phyloP scores from a whole-genome alignment of 345 rosid species.

The Acer campestre region DNA sequence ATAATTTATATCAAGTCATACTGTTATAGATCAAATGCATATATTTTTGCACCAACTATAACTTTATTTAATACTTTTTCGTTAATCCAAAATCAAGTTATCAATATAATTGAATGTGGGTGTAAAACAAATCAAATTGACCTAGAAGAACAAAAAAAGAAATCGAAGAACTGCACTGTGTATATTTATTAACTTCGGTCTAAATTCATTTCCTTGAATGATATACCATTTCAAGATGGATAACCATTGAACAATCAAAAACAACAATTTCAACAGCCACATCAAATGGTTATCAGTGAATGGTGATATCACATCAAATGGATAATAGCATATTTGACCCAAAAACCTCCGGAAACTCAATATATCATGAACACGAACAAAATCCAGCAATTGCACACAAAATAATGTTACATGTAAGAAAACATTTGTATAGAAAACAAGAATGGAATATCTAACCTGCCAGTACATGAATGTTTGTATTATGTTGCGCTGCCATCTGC shows the following conservation, averaged over 20 bases:
- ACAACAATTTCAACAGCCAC: neutral
- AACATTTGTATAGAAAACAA: neutral
- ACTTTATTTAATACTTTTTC: neutral
- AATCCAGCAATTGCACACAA: neutral
- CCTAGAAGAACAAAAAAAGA: neutral
- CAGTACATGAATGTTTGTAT: conserved; percentile 98
- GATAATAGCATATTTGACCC: too few species aligned
- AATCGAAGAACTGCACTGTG: neutral
- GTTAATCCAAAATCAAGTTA: neutral
- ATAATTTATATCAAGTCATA: too few species aligned
- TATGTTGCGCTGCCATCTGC: conserved; percentile 98
- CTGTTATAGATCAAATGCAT: neutral
- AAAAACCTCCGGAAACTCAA: neutral
- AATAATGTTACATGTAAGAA: neutral
- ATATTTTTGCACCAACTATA: neutral
- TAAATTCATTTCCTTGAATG: neutral
- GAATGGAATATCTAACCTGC: conserved; percentile 62
- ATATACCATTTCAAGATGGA: too few species aligned
- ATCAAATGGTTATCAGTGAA: neutral
- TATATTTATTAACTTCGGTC: neutral
- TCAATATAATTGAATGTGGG: neutral
- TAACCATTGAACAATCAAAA: neutral
- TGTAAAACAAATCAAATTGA: neutral
- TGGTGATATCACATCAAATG: neutral
- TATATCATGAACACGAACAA: neutral